Evolutionary conservation across 2,329 filamentous ascomycete genomes (phyloP).

Genomic region (Aspergillus sergii): DNA sequence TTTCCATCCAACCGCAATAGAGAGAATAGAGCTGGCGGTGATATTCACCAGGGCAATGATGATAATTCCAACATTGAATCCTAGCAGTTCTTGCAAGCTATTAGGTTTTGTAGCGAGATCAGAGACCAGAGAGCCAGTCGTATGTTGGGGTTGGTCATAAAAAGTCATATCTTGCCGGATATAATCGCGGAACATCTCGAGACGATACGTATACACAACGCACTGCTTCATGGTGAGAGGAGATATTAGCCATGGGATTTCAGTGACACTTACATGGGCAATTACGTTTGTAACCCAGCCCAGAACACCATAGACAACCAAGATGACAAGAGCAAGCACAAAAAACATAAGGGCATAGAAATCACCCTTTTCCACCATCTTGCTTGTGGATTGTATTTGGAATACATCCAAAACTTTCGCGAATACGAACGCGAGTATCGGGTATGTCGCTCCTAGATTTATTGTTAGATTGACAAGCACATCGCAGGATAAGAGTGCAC

Average conservation of each 20-base stretch:
- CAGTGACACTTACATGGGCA: background rate
- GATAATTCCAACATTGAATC: constrained; percentile 53
- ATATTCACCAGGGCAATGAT: constrained; percentile 51
- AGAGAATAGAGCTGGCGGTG: constrained; percentile 48
- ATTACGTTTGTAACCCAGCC: constrained; percentile 7
- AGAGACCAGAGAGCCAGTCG: constrained; percentile 29
- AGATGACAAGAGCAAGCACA: constrained; percentile 5
- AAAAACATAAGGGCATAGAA: constrained; percentile 15
- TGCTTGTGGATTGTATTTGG: background rate
- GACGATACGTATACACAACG: constrained; percentile 18
- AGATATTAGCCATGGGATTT: too few species aligned
- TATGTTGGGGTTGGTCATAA: constrained; percentile 32
- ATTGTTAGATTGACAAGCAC: background rate
- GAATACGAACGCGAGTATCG: constrained; percentile 1
- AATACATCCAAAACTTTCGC: constrained; percentile 1
- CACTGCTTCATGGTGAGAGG: background rate
- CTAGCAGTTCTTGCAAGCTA: constrained; percentile 51
- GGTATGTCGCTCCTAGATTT: background rate
- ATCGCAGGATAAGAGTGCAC: background rate
- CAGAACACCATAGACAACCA: constrained; percentile 3
- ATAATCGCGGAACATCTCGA: constrained; percentile 25
- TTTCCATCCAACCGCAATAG: constrained; percentile 53
- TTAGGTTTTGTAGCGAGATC: constrained; percentile 27
- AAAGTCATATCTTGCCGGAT: constrained; percentile 31
- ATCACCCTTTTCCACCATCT: constrained; percentile 6